Evolutionary conservation across 2,329 filamentous ascomycete genomes (phyloP), one percentile per base, ranked within the genome.

Genomic region (Epichloe glyceriae): DNA sequence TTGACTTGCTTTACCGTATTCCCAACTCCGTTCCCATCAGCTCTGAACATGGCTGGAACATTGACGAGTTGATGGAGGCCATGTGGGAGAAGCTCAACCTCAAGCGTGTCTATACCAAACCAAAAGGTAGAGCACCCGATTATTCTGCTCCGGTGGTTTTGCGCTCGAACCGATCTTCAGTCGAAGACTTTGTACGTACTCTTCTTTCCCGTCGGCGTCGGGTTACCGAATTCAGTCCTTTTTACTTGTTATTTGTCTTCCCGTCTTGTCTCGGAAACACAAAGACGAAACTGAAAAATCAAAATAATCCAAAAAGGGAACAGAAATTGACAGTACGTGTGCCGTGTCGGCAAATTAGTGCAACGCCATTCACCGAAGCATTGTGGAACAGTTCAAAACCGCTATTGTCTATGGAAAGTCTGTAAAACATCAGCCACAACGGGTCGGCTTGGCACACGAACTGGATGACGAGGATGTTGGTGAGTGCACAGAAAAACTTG

Each of bases 41-140:
- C 66, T 93, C 91, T 34, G 93, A 98, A 71, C 85, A 91, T 64
- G 93, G 93, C 51, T 98, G 93, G 93, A 98, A 98, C 69, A 71
- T 98, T 54, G 93, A 98, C 65, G 93, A 98, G 73, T 73, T 98
- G 57, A 79, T 98, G 74, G 93, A 97, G 72, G 82, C 85, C 67
- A 97, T 97, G 93, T 97, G 93, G 93, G 90, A 96, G 52, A 95
- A 95, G 70, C 79, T 98, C 60, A 88, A 86, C 62, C 77, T 98
- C 54, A 83, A 88, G 60, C 81, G 93, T 61, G 86, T 98, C 44
- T 98, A 98, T 73, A 98, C 93, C 52, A 98, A 98, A 73, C 93
- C 93, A 54, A 97, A 98, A 74, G 93, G 93, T 55, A 88, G 84
- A 67, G 76, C 88, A 69, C 93, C 93, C 15, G 93, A 98, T 69